These are phyloP conservation scores for Aquilaria sinensis DNA, from an alignment of 345 rosid genomes.

Conservation along the genomic window DNA sequence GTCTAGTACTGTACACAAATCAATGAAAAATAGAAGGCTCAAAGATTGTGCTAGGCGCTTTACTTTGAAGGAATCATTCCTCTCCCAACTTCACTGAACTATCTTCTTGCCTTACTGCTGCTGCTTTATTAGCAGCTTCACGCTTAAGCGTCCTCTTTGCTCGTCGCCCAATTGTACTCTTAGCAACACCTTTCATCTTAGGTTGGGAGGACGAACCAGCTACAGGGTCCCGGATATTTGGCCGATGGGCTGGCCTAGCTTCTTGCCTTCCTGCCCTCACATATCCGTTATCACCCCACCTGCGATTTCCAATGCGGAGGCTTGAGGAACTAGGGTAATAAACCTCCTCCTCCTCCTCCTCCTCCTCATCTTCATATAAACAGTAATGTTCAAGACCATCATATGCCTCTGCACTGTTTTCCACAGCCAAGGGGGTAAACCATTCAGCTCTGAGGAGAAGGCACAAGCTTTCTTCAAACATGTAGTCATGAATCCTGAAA, in stretches of 20 bases:
- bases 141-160: conserved; percentile 91
- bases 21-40: neutral
- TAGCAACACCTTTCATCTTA: conserved; percentile 46
- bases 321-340: conserved; percentile 42
- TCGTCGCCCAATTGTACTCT: conserved; percentile 55
- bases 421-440: conserved; percentile 62
- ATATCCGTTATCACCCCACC: conserved; percentile 95
- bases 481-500: conserved; percentile 70
- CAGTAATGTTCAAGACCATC: conserved; percentile 47
- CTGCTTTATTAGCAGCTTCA: conserved; percentile 89
- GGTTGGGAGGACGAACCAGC: conserved; percentile 57
- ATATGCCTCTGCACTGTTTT: conserved; percentile 24
- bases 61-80: conserved; percentile 20
- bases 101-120: conserved; percentile 41
- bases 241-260: conserved; percentile 57
- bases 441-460: conserved; percentile 84
- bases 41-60: neutral
- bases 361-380: conserved; percentile 42
- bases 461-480: conserved; percentile 94
- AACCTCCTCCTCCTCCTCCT: conserved; percentile 65
- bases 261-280: conserved; percentile 84
- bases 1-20: conserved; percentile 10
- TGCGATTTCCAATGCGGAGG: conserved; percentile 69
- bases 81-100: conserved; percentile 28
- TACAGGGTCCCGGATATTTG: conserved; percentile 32